Evolutionary conservation across 106 monocot genomes (phyloP), one percentile per base, ranked within the genome.

Genomic region (Apostasia shenzhenica): DNA sequence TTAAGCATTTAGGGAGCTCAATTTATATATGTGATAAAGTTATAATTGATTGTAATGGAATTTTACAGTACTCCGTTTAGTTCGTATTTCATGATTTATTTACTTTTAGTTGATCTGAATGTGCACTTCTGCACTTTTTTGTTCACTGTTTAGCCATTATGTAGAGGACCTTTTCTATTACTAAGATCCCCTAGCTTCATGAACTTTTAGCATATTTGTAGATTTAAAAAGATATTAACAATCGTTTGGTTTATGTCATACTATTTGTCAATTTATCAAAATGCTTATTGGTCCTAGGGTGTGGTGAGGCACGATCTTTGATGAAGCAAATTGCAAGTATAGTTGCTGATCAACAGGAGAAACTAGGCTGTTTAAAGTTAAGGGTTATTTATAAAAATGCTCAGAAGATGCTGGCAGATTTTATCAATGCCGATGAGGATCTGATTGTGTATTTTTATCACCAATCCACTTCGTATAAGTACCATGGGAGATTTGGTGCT

Each of bases 281-380:
- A 48, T 38, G 6, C 48, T 65, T 26, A 49, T 48, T 65, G 41
- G 37, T 65, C 48, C 57, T 81, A 97, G 95, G 95, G 95, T 89
- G 71, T 79, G 95, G 95, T 14, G 95, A 97, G 74, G 78, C 92
- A 45, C 76, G 89, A 78, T 84, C 84, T 50, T 63, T 97, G 38
- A 92, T 83, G 92, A 87, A 75, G 54, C 86, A 92, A 49, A 39
- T 97, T 14, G 43, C 68, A 14, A 67, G 48, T 55, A 3, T 70
- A 1, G 74, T 86, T 77, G 68, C 69, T 61, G 63, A 66, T 53
- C 73, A 77, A 47, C 54, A 76, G 55, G 77, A 61, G 49, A 71
- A 89, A 60, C 65, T 83, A 46, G 74, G 77, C 12, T 37, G 57
- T 72, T 76, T 97, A 68, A 86, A 81, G 69, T 68, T 97, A 63